These are phyloP conservation scores for Sporothrix globosa DNA, from an alignment of 2,329 filamentous ascomycete species.

Conservation along the genomic window DNA sequence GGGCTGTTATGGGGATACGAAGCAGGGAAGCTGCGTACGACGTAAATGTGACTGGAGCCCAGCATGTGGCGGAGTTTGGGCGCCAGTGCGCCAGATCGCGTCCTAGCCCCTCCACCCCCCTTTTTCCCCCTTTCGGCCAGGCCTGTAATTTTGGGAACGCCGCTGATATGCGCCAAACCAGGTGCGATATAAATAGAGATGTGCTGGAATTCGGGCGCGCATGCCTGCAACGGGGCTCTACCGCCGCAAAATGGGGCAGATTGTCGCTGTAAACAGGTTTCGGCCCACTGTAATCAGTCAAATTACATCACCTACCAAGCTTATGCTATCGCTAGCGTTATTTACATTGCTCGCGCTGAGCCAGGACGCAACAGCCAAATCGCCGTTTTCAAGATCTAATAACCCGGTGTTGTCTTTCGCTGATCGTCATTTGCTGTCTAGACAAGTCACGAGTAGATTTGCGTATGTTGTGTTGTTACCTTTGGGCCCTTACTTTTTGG, in stretches of 20 bases:
- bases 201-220: background rate
- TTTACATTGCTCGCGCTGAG: conserved; percentile 8
- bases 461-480: background rate
- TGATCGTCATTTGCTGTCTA: conserved; percentile 14
- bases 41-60: conserved; percentile 13
- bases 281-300: conserved; percentile 9
- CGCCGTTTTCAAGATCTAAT: background rate
- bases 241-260: background rate
- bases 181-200: conserved; percentile 17
- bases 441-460: background rate
- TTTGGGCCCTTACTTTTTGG: background rate
- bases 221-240: conserved; percentile 9
- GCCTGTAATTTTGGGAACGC: conserved; percentile 5
- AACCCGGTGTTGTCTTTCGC: background rate
- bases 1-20: background rate
- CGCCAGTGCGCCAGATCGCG: conserved; percentile 15
- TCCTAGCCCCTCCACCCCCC: conserved; percentile 13
- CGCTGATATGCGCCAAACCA: background rate
- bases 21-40: conserved; percentile 17
- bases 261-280: conserved; percentile 22
- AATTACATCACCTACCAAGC: conserved; percentile 21
- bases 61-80: conserved; percentile 24
- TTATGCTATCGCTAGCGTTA: background rate
- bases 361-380: background rate
- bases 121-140: conserved; percentile 21